Evolutionary conservation across 2,329 filamentous ascomycete species (phyloP).

Genomic region (Xylaria sp.): DNA sequence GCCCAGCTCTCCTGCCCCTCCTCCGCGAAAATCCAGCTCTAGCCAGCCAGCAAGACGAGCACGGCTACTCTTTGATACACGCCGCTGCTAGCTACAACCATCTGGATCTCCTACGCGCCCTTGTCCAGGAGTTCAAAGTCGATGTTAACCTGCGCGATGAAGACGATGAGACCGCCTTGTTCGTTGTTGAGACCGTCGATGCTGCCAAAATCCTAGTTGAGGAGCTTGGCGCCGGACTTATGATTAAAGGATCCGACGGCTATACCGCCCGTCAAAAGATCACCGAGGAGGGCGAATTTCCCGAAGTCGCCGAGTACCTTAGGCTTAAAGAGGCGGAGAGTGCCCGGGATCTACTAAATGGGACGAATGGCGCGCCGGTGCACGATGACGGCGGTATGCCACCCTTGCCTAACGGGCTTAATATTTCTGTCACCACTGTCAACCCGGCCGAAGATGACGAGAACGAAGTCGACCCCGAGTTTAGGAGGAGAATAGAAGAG

Average conservation of each 20-base stretch:
- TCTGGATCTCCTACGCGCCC: slow-evolving; percentile 77
- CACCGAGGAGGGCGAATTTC: slow-evolving; percentile 79
- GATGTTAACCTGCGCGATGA: slow-evolving; percentile 86
- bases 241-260: slow-evolving; percentile 76
- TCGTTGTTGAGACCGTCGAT: slow-evolving; percentile 84
- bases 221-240: slow-evolving; percentile 78
- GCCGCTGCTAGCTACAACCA: slow-evolving; percentile 95
- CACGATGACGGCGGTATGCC: slow-evolving; percentile 59
- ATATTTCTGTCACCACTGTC: slow-evolving; percentile 82
- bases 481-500: slow-evolving; percentile 88
- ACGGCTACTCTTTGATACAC: slow-evolving; percentile 95
- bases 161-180: slow-evolving; percentile 93
- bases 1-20: slow-evolving; percentile 76
- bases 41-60: slow-evolving; percentile 83
- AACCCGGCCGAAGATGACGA: slow-evolving; percentile 68
- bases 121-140: slow-evolving; percentile 81
- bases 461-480: slow-evolving; percentile 79
- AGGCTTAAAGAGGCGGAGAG: slow-evolving; percentile 49
- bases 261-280: slow-evolving; percentile 86
- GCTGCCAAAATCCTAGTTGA: slow-evolving; percentile 84
- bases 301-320: slow-evolving; percentile 79
- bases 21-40: slow-evolving; percentile 79
- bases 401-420: slow-evolving; percentile 78
- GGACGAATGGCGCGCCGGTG: slow-evolving; percentile 45
- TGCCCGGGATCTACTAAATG: slow-evolving; percentile 46